phyloP scores from a whole-genome alignment of 306 rosid genomes.

The Malus sieversii region DNA sequence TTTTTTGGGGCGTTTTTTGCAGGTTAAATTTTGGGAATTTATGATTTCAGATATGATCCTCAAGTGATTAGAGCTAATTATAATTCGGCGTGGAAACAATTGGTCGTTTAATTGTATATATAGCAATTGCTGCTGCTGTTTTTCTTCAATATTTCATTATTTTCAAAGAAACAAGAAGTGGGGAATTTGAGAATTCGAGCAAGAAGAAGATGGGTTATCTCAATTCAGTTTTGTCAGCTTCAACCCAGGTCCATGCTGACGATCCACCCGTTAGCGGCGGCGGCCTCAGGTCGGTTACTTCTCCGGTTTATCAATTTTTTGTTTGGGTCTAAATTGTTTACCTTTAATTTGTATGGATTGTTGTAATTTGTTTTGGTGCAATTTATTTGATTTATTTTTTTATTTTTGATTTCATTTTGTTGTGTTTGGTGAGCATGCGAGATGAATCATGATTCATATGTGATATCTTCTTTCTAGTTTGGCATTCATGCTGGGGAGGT shows the following conservation, averaged over 20 bases:
- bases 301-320: neutral
- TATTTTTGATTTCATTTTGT: neutral
- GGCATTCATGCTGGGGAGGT: neutral
- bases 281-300: slow-evolving; percentile 58
- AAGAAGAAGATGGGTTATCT: slow-evolving; percentile 72
- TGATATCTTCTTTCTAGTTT: neutral
- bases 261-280: slow-evolving; percentile 83
- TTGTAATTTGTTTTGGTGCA: neutral
- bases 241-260: slow-evolving; percentile 61
- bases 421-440: neutral
- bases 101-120: slow-evolving; percentile 19
- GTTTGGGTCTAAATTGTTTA: slow-evolving; percentile 23
- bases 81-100: slow-evolving; percentile 25
- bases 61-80: slow-evolving; percentile 22
- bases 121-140: slow-evolving; percentile 21
- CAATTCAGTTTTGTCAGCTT: slow-evolving; percentile 64
- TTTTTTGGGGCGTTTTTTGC: slow-evolving; percentile 21
- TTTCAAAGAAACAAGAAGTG: slow-evolving; percentile 25
- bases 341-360: slow-evolving; percentile 5
- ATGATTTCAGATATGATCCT: slow-evolving; percentile 20
- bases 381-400: neutral
- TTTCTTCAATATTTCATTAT: slow-evolving; percentile 28
- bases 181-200: slow-evolving; percentile 39
- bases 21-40: slow-evolving; percentile 31
- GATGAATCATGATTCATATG: neutral